Evolutionary conservation across 176 grass and related monocot species (phyloP).

Genomic region (Hyparrhenia diplandra): DNA sequence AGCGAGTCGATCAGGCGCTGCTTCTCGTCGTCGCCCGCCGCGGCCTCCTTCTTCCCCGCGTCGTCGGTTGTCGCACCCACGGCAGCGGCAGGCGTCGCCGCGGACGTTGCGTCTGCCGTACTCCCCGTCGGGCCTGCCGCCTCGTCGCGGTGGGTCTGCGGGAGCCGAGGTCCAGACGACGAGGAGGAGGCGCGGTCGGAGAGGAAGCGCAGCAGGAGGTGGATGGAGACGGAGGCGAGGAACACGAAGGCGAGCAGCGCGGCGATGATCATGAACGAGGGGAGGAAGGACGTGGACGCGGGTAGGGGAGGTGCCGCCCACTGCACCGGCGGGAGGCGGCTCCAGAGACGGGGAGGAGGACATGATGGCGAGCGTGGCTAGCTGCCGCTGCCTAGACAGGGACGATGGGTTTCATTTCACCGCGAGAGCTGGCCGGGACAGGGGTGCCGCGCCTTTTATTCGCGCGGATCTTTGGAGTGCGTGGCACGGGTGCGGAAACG

Average conservation of each 20-base stretch:
- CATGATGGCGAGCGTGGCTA: constrained; percentile 35
- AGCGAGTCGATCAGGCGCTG: constrained; percentile 72
- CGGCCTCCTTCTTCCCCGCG: not conserved
- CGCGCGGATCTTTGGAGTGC: not conserved
- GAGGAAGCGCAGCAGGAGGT: constrained; percentile 61
- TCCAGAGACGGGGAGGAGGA: constrained; percentile 9
- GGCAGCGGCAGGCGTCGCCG: not conserved
- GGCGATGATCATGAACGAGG: constrained; percentile 64
- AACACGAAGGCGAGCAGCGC: constrained; percentile 62
- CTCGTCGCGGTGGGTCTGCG: not conserved
- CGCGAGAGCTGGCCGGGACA: not conserved
- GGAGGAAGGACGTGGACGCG: constrained; percentile 23
- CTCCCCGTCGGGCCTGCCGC: not conserved
- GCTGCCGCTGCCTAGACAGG: not conserved
- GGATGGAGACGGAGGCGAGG: constrained; percentile 65
- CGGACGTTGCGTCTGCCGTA: not conserved
- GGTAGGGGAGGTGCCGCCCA: constrained; percentile 20
- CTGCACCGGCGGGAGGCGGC: constrained; percentile 15
- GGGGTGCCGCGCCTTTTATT: constrained; percentile 27
- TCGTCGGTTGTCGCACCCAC: not conserved
- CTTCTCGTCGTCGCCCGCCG: constrained; percentile 17
- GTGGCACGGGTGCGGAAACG: no score
- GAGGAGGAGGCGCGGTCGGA: constrained; percentile 12
- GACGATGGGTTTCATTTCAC: constrained; percentile 23
- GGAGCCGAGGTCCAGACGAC: not conserved